Conservation (phyloP, 83 land plant species). For the Thuja plicata region DNA sequence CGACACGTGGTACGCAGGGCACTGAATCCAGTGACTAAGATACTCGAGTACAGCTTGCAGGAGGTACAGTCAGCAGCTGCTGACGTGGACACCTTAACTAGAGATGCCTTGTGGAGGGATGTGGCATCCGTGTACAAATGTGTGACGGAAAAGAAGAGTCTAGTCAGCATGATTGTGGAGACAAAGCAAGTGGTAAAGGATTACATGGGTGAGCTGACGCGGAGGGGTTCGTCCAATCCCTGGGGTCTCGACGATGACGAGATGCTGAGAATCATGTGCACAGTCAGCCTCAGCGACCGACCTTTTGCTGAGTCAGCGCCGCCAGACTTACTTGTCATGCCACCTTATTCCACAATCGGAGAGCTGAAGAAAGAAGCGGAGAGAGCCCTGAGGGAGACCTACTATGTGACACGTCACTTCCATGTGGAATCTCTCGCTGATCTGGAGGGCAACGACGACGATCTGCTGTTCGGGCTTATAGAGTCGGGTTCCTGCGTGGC, state of each 20-base stretch:
- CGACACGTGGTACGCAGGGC: slow-evolving; percentile 60
- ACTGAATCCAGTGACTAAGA: slow-evolving; percentile 61
- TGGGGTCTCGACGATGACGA: slow-evolving; percentile 75
- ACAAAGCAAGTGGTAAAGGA: slow-evolving; percentile 78
- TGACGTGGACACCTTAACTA: slow-evolving; percentile 37
- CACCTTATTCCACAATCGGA: slow-evolving; percentile 59
- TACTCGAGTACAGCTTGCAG: slow-evolving; percentile 72
- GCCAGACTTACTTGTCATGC: slow-evolving; percentile 64
- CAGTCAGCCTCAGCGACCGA: slow-evolving; percentile 24
- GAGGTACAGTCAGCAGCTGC: slow-evolving; percentile 29
- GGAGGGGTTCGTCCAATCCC: background rate
- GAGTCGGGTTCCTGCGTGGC: slow-evolving; percentile 61
- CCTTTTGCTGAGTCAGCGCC: slow-evolving; percentile 25
- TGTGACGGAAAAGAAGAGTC: slow-evolving; percentile 38
- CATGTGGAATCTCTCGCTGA: slow-evolving; percentile 37
- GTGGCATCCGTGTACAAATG: slow-evolving; percentile 49
- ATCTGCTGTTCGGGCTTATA: slow-evolving; percentile 60
- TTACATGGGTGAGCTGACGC: slow-evolving; percentile 31
- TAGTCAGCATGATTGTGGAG: slow-evolving; percentile 54
- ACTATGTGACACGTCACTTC: slow-evolving; percentile 44
- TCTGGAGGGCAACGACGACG: slow-evolving; percentile 46
- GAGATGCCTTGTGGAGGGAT: slow-evolving; percentile 53
- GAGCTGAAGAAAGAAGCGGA: slow-evolving; percentile 58
- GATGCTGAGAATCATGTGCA: slow-evolving; percentile 59
- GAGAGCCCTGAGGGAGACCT: slow-evolving; percentile 68